Conservation (phyloP, 768 basidiomycete genomes). For the Suillus weaverae region DNA sequence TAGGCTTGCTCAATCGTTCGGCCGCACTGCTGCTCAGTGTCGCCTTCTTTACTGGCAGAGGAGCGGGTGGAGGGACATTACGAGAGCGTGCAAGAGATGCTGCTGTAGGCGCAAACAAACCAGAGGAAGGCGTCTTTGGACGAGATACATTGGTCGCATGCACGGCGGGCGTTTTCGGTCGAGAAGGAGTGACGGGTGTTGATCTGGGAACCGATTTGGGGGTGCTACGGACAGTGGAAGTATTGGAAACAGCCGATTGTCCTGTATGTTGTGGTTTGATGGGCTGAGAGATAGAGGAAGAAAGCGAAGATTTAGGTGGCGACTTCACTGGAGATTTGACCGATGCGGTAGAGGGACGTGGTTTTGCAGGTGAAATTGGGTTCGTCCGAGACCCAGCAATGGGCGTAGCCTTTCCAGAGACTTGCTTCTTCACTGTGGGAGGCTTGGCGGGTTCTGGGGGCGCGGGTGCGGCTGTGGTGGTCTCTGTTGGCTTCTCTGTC, state of each 20-base stretch:
- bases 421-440: constrained; percentile 19
- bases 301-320: constrained; percentile 32
- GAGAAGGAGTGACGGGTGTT: constrained; percentile 32
- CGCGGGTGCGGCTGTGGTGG: constrained; percentile 18
- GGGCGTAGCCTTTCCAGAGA: constrained; percentile 22
- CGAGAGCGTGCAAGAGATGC: constrained; percentile 75
- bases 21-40: constrained; percentile 52
- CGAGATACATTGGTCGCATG: constrained; percentile 29
- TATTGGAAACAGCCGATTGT: constrained; percentile 37
- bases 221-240: constrained; percentile 27
- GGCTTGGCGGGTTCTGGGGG: constrained; percentile 23
- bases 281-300: constrained; percentile 38
- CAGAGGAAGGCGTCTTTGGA: constrained; percentile 64
- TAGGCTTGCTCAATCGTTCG: constrained; percentile 79
- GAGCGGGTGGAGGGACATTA: constrained; percentile 46
- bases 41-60: constrained; percentile 54
- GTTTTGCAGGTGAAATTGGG: constrained; percentile 30
- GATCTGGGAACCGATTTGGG: constrained; percentile 26
- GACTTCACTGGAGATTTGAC: constrained; percentile 24
- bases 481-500: constrained; percentile 24
- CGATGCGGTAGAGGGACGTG: constrained; percentile 21
- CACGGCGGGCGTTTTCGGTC: constrained; percentile 37
- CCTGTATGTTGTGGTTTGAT: constrained; percentile 43
- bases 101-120: constrained; percentile 80
- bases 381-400: constrained; percentile 21